Base-by-base conservation (phyloP, 1,139 yeast species). In the Arxiozyma slooffiae region DNA sequence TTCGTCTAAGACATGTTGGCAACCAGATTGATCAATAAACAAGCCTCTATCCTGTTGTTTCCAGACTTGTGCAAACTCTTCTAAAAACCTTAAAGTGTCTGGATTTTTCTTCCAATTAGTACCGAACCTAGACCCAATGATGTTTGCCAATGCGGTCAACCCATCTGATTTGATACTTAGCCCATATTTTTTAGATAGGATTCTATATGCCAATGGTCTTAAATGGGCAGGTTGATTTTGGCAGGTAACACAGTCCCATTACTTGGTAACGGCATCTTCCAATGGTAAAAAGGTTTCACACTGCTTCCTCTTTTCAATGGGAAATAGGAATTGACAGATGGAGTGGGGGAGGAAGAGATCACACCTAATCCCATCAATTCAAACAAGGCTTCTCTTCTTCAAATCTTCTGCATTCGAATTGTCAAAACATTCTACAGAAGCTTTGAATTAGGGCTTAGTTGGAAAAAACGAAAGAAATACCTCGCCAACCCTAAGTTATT, bases 131-230 rank as follows among this genome's bases (percentile, higher is more conserved):
- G 74, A 74, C 7, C 97, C 92, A 40, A 92, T 74, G 51, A 78
- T 77, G 21, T 81, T 82, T 0, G 97, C 87, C 46, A 94, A 71
- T 1, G 78, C 76, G 45, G 75, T 77, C 22, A 92, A 72, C 0
- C 97, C 97, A 54, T 86, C 84, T 0, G 96, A 82, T 61, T 92
- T 89, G 55, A 92, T 78, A 64, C 90, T 90, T 24, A 92, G 75
- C 0, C 97, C 97, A 66, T 89, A 92, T 63, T 92, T 92, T 68
- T 89, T 92, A 3, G 97, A 87, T 20, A 92, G 68, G 1, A 90
- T 78, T 44, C 98, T 74, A 66, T 90, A 92, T 0, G 97, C 97
- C 47, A 90, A 71, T 0, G 98, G 98, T 46, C 98, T 76, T 39
- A 92, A 72, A 63, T 87, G 86, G 0, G 92, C 78, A 0, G 96